These are phyloP conservation scores for Fusarium hostae DNA, from an alignment of 2,329 filamentous ascomycete genomes.

Conservation along the genomic window DNA sequence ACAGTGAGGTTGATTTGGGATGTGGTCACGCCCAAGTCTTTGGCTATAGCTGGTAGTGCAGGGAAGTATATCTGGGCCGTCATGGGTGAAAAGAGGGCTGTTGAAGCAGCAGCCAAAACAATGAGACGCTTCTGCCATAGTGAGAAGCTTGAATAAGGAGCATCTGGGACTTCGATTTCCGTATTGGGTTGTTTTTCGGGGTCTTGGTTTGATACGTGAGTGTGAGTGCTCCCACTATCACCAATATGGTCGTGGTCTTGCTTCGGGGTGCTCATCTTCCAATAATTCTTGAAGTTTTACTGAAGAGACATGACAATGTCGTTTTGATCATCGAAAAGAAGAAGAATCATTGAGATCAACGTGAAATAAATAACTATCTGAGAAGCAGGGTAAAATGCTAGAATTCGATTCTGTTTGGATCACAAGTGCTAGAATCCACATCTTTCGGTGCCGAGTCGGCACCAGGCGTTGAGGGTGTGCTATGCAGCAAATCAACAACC, in stretches of 20 bases:
- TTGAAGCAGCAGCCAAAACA: slow-evolving; percentile 52
- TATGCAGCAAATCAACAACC: neutral
- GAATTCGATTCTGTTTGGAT: slow-evolving; percentile 9
- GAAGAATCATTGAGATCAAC: neutral
- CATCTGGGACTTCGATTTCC: neutral
- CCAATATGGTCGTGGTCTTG: slow-evolving; percentile 1
- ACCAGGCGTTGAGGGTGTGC: neutral
- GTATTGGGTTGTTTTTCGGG: slow-evolving; percentile 15
- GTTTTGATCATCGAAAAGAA: neutral
- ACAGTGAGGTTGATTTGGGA: slow-evolving; percentile 61
- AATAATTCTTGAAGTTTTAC: neutral
- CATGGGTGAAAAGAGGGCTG: slow-evolving; percentile 59
- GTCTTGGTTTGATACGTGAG: slow-evolving; percentile 7
- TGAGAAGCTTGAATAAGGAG: slow-evolving; percentile 53
- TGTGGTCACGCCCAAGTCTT: slow-evolving; percentile 57
- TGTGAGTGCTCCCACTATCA: slow-evolving; percentile 4
- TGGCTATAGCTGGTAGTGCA: slow-evolving; percentile 60
- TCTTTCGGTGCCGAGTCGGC: slow-evolving; percentile 35
- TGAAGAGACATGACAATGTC: neutral
- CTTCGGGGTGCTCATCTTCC: slow-evolving; percentile 12
- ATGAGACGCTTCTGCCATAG: slow-evolving; percentile 55
- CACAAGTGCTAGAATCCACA: slow-evolving; percentile 17
- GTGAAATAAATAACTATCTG: slow-evolving; percentile 19
- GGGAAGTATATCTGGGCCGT: slow-evolving; percentile 66
- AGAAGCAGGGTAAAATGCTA: slow-evolving; percentile 2